Evolutionary conservation across 1,284 basidiomycete species (phyloP).

Genomic region (Marasmius oreades): DNA sequence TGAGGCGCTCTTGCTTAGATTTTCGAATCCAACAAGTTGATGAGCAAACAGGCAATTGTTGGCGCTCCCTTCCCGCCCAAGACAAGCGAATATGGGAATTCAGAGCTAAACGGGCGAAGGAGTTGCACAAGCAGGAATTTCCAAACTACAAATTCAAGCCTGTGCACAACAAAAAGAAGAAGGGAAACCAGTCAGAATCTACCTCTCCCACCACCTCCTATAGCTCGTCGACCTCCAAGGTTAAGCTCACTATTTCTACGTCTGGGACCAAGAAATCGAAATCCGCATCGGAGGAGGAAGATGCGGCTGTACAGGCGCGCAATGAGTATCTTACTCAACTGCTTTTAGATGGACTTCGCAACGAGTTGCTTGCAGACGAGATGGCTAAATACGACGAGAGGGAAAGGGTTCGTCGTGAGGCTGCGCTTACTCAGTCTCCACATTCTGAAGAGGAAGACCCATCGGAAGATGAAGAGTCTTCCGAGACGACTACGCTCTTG

Average conservation of each 20-base stretch:
- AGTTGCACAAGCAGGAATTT: constrained; percentile 57
- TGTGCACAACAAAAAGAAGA: constrained; percentile 65
- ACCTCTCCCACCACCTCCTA: constrained; percentile 8
- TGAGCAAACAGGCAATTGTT: constrained; percentile 54
- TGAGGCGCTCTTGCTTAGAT: constrained; percentile 24
- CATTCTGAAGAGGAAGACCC: background rate
- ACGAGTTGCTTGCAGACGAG: background rate
- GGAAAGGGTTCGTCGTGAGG: background rate
- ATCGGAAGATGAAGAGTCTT: too few species aligned
- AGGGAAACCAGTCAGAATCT: constrained; percentile 21
- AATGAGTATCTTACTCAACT: constrained; percentile 1
- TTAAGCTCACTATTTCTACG: background rate
- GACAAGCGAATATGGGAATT: constrained; percentile 66
- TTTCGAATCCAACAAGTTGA: constrained; percentile 1
- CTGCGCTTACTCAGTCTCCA: background rate
- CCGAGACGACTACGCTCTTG: background rate
- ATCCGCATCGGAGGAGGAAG: background rate
- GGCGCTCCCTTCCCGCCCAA: constrained; percentile 61
- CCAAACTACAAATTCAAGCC: constrained; percentile 73
- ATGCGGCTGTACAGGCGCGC: background rate
- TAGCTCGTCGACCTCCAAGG: background rate
- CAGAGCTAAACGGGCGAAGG: constrained; percentile 63
- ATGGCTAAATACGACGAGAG: constrained; percentile 1
- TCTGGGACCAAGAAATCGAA: background rate
- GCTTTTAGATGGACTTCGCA: background rate